Base-by-base conservation (phyloP, 192 early-diverging fungal genomes). In the Martensiomyces pterosporus region DNA sequence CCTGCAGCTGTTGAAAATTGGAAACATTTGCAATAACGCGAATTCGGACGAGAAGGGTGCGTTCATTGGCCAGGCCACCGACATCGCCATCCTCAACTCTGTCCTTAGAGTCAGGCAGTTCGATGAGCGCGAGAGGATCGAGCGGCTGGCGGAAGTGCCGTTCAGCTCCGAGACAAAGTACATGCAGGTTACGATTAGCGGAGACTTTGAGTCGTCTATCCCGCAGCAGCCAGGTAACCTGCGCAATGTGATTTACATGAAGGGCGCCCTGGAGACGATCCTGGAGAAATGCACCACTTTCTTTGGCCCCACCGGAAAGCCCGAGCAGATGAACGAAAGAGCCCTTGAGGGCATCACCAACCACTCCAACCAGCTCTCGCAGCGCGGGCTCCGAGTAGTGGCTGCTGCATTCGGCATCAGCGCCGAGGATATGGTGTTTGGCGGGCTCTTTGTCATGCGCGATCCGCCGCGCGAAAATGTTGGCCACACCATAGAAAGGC, bases 111-210 rank as follows among this genome's bases (percentile, higher is more conserved):
- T 82, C 22, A 67, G 78, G n/a, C 49, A 88, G 29, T 57, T 66
- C 22, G 93, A 96, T 60, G 85, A 90, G 47, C 81, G 93, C 42
- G 52, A 66, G 48, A 76, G 40, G 26, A 19, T 82, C 37, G 58
- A 76, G 49, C 77, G 90, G 13, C 51, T 92, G 17, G 67, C 80
- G 0, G 93, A 98, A 65, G 61, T 81, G 35, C 92, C 95, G 10
- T 99, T 99, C 68, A 91, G 79, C 57, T 86, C 87, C 7, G 94
- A 97, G n/a, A 76, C 82, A 39, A 99, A 99, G 77, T 91, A 58
- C 56, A 99, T 99, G 96, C 76, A 81, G 45, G 89, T 95, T 19
- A 75, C 43, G 47, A 42, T 73, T 2, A 29, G 44, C 23, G 57
- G 47, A 58, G 27, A 47, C 52, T 37, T 33, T 46, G 57, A 70